phyloP scores from a whole-genome alignment of 805 yeast genomes.

The Yamadazyma sp. region DNA sequence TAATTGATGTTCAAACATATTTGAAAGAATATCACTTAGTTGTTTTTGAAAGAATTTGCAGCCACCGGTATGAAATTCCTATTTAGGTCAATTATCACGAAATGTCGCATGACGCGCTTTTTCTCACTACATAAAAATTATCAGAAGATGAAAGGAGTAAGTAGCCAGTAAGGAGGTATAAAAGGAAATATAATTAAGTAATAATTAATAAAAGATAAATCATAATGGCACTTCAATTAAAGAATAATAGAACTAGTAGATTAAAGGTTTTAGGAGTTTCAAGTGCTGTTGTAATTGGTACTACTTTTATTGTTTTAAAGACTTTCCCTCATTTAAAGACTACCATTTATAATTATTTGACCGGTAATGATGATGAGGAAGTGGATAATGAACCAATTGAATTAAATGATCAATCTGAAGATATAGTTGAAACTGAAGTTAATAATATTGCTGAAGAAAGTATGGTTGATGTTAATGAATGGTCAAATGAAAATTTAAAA shows the following conservation, averaged over 20 bases:
- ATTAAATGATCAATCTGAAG: slow-evolving; percentile 9
- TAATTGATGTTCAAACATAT: too few species aligned
- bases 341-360: slow-evolving; percentile 20
- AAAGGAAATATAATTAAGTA: too few species aligned
- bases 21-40: too few species aligned
- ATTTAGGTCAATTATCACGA: too few species aligned
- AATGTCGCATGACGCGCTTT: too few species aligned
- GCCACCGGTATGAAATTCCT: too few species aligned
- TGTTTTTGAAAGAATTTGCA: too few species aligned
- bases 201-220: too few species aligned
- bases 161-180: too few species aligned
- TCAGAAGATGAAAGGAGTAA: too few species aligned
- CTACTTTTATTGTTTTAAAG: slow-evolving; percentile 38
- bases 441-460: slow-evolving; percentile 13
- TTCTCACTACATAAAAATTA: too few species aligned
- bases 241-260: slow-evolving; percentile 10
- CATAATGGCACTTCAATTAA: slow-evolving; percentile 11
- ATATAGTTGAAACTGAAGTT: slow-evolving; percentile 14
- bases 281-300: slow-evolving; percentile 42
- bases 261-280: slow-evolving; percentile 24
- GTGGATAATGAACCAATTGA: slow-evolving; percentile 26
- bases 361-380: slow-evolving; percentile 14
- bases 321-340: slow-evolving; percentile 50
- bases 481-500: slow-evolving; percentile 36
- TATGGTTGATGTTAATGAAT: slow-evolving; percentile 26